Base-by-base conservation (phyloP, 768 basidiomycete genomes). In the Tulasnella sp. region DNA sequence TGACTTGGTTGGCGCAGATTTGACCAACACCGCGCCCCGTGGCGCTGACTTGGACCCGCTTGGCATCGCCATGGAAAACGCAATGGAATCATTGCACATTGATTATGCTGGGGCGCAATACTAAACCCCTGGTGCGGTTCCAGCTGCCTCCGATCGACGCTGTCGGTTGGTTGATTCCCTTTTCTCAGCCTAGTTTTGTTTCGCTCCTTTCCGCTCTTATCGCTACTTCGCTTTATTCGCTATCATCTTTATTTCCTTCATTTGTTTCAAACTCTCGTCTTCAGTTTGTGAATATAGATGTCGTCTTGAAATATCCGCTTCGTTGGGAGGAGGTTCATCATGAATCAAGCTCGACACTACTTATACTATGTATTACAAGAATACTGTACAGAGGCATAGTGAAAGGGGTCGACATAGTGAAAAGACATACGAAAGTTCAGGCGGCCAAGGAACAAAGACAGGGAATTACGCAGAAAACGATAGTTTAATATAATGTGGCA, bases 51-150 rank as follows among this genome's bases (percentile, higher is more conserved):
- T 86, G 9, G 90, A 91, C 82, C 88, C 91, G 75, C 87, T 91
- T 42, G 88, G 88, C 44, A 84, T 91, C 74, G 90, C 90, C 10
- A 89, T 91, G 88, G 91, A 91, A 82, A 57, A 51, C 15, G 75
- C 75, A 13, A 67, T 76, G 75, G 75, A 51, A 23, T 39, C 73
- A n/a, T 74, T 74, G 73, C 44, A 42, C 73, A 74, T 74, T n/a
- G 73, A 74, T 10, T 48, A 48, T 35, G 73, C 44, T n/a, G 73
- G 73, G 5, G 9, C 73, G 23, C 73, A 29, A 11, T 67, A 76
- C 39, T 76, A 55, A 55, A 44, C 18, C 3, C 39, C 55, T 48
- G 74, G 44, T 1, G 13, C 42, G 15, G 3, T 15, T 35, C 18
- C n/a, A 5, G 16, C 11, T 75, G n/a, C 51, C 55, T 51, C 11